These are phyloP conservation scores for Plenodomus tracheiphilus DNA, from an alignment of 2,329 filamentous ascomycete species.

Conservation along the genomic window DNA sequence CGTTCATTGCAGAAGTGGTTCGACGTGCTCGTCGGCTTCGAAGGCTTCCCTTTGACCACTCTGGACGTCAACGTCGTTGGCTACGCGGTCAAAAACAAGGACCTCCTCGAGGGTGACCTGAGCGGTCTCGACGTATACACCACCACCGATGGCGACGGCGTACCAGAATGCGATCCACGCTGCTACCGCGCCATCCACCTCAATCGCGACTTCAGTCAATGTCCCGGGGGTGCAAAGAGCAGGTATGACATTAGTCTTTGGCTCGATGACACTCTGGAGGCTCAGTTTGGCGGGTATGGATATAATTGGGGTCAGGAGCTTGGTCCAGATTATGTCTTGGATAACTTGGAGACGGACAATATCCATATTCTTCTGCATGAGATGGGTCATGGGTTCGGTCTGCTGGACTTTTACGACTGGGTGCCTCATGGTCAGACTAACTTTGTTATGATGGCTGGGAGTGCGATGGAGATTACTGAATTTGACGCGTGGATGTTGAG, in stretches of 20 bases:
- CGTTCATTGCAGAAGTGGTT: conserved; percentile 48
- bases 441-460: conserved; percentile 54
- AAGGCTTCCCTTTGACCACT: conserved; percentile 49
- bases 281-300: conserved; percentile 45
- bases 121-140: conserved; percentile 49
- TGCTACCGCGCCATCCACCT: conserved; percentile 53
- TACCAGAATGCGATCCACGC: conserved; percentile 48
- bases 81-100: conserved; percentile 48
- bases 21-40: conserved; percentile 50
- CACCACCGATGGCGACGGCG: conserved; percentile 42
- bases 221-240: conserved; percentile 43
- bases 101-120: conserved; percentile 42
- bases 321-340: conserved; percentile 50
- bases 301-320: conserved; percentile 54
- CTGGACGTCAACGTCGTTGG: conserved; percentile 49
- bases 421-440: conserved; percentile 46
- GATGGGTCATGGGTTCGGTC: conserved; percentile 48
- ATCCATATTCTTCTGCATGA: conserved; percentile 54
- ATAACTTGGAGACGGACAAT: conserved; percentile 41
- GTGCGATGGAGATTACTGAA: conserved; percentile 48
- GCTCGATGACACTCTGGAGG: conserved; percentile 51
- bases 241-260: conserved; percentile 49
- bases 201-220: conserved; percentile 47
- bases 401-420: conserved; percentile 51
- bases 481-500: conserved; percentile 56